Evolutionary conservation across 139 green algal genomes (phyloP).

Genomic region (Astrephomene gubernaculifera): DNA sequence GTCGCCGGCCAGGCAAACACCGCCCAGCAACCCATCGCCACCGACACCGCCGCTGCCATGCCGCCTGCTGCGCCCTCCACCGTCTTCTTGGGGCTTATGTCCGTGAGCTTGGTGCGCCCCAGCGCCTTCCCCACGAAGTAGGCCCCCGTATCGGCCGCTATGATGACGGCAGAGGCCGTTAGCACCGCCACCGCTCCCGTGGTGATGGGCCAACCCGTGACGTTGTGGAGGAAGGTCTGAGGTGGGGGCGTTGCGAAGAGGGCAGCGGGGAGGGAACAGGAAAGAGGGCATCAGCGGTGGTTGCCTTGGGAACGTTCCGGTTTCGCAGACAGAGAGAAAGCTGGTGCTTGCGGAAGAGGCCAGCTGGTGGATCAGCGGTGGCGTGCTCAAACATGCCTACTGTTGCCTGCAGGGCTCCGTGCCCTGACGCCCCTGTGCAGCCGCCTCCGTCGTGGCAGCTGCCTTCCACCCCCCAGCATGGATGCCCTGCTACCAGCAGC

Average conservation of each 20-base stretch:
- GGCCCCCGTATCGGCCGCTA: slow-evolving; percentile 91
- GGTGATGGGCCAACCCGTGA: slow-evolving; percentile 65
- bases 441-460: too few species aligned
- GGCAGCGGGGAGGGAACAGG: slow-evolving; percentile 17
- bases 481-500: too few species aligned
- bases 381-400: too few species aligned
- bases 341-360: too few species aligned
- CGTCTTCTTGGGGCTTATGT: slow-evolving; percentile 95
- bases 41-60: slow-evolving; percentile 67
- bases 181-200: slow-evolving; percentile 89
- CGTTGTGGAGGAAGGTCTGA: slow-evolving; percentile 31
- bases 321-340: too few species aligned
- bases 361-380: too few species aligned
- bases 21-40: slow-evolving; percentile 64
- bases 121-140: slow-evolving; percentile 87
- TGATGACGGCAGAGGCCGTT: slow-evolving; percentile 80
- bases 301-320: too few species aligned
- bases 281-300: too few species aligned
- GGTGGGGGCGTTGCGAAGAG: slow-evolving; percentile 55
- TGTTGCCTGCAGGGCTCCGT: too few species aligned
- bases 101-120: slow-evolving; percentile 83
- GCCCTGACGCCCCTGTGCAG: too few species aligned
- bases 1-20: slow-evolving; percentile 65
- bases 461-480: too few species aligned
- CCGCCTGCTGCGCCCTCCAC: slow-evolving; percentile 91